Evolutionary conservation across 768 basidiomycete species (phyloP).

Genomic region (Suillus occidentalis): DNA sequence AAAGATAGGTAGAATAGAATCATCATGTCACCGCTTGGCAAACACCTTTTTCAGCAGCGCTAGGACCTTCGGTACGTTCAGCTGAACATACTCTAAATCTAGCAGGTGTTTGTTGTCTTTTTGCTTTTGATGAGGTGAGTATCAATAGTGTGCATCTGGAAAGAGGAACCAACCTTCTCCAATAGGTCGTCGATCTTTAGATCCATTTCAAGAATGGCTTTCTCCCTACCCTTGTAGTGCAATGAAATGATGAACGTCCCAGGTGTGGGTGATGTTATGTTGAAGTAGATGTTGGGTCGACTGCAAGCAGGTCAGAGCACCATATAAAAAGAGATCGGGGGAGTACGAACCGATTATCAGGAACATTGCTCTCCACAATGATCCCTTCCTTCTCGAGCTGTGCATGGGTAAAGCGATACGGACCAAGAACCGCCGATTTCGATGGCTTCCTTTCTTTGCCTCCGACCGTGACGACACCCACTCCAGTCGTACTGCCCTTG

Average conservation of each 20-base stretch:
- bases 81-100: constrained; percentile 96
- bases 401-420: constrained; percentile 96
- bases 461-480: constrained; percentile 93
- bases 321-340: background rate
- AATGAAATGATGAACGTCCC: constrained; percentile 99
- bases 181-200: constrained; percentile 97
- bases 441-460: constrained; percentile 95
- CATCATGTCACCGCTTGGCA: constrained; percentile 66
- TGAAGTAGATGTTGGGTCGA: constrained; percentile 98
- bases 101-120: constrained; percentile 97
- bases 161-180: constrained; percentile 72
- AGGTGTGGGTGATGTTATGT: constrained; percentile 95
- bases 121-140: constrained; percentile 64
- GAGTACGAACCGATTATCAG: constrained; percentile 82
- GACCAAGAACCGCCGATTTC: constrained; percentile 87
- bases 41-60: constrained; percentile 93
- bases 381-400: constrained; percentile 99
- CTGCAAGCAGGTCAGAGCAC: constrained; percentile 39
- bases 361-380: constrained; percentile 98
- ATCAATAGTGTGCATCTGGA: constrained; percentile 4
- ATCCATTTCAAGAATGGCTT: constrained; percentile 99
- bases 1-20: constrained; percentile 17
- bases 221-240: constrained; percentile 98
- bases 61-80: constrained; percentile 94
- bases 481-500: constrained; percentile 82